phyloP scores from a whole-genome alignment of 192 early-diverging fungal genomes.

The Backusella psychrophila region DNA sequence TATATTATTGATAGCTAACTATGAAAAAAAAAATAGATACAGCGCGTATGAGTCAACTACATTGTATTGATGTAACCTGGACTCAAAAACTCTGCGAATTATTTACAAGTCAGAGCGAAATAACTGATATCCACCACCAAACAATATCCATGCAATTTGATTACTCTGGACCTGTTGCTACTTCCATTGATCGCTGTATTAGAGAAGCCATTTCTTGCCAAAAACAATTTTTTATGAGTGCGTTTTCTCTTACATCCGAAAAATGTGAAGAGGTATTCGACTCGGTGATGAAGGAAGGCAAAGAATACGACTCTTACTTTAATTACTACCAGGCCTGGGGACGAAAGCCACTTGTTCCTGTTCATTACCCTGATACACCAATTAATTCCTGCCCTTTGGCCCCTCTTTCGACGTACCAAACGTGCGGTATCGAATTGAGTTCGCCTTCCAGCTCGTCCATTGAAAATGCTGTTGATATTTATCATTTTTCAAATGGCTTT shows the following conservation, averaged over 20 bases:
- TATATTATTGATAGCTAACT: background rate
- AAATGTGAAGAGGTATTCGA: background rate
- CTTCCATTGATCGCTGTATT: background rate
- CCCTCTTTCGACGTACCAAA: background rate
- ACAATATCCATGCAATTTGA: slow-evolving; percentile 7
- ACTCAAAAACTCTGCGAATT: slow-evolving; percentile 7
- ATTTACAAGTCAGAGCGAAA: background rate
- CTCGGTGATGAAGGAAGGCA: background rate
- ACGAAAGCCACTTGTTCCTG: background rate
- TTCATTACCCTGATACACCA: background rate
- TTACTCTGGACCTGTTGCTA: background rate
- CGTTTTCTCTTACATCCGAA: background rate
- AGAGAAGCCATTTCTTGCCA: background rate
- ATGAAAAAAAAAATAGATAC: slow-evolving; percentile 1
- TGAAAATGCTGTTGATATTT: slow-evolving; percentile 13
- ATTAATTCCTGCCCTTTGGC: background rate
- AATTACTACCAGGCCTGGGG: slow-evolving; percentile 12
- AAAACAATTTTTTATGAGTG: background rate
- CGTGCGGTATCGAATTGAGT: background rate
- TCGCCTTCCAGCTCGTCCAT: background rate
- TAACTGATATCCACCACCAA: slow-evolving; percentile 12
- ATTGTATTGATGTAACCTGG: slow-evolving; percentile 9
- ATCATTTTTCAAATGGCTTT: slow-evolving; percentile 1
- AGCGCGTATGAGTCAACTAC: background rate
- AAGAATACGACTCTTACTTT: background rate